phyloP scores from a whole-genome alignment of 2,329 filamentous ascomycete species.

The Atkinsonella hypoxylon region DNA sequence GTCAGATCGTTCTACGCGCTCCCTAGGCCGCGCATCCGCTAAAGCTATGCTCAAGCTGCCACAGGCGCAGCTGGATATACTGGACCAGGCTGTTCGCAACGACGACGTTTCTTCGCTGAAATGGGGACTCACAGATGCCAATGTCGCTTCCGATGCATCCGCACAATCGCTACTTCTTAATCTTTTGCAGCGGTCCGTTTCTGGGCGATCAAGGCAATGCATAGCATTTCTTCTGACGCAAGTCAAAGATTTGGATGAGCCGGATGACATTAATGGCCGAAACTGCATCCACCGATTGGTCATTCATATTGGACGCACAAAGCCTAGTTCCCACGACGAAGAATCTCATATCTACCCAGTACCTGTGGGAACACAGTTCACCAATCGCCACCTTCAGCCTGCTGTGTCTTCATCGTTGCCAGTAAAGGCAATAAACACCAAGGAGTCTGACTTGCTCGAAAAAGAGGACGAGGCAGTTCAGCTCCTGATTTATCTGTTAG shows the following conservation, averaged over 20 bases:
- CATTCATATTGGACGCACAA: slow-evolving; percentile 79
- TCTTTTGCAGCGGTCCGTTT: slow-evolving; percentile 66
- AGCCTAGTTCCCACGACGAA: slow-evolving; percentile 37
- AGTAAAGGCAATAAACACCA: slow-evolving; percentile 48
- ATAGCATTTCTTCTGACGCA: slow-evolving; percentile 60
- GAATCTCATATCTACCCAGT: slow-evolving; percentile 40
- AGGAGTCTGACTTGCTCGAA: slow-evolving; percentile 54
- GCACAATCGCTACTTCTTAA: slow-evolving; percentile 64
- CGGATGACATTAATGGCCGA: slow-evolving; percentile 84
- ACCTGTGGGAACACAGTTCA: slow-evolving; percentile 40
- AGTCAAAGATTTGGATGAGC: slow-evolving; percentile 64
- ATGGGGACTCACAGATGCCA: slow-evolving; percentile 45
- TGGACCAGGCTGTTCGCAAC: slow-evolving; percentile 60
- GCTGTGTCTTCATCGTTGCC: slow-evolving; percentile 54
- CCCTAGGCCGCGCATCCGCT: slow-evolving; percentile 64
- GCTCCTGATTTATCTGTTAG: slow-evolving; percentile 50
- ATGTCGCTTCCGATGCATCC: slow-evolving; percentile 24
- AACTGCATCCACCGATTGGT: slow-evolving; percentile 90
- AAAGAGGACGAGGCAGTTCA: slow-evolving; percentile 67
- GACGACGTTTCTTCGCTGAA: slow-evolving; percentile 50
- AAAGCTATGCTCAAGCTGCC: slow-evolving; percentile 65
- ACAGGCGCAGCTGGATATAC: slow-evolving; percentile 51
- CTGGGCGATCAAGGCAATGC: slow-evolving; percentile 53
- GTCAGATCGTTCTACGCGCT: slow-evolving; percentile 63
- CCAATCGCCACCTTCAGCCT: slow-evolving; percentile 66